Evolutionary conservation across 257 asterid genomes (phyloP).

Genomic region (Nicotiana noctiflora): DNA sequence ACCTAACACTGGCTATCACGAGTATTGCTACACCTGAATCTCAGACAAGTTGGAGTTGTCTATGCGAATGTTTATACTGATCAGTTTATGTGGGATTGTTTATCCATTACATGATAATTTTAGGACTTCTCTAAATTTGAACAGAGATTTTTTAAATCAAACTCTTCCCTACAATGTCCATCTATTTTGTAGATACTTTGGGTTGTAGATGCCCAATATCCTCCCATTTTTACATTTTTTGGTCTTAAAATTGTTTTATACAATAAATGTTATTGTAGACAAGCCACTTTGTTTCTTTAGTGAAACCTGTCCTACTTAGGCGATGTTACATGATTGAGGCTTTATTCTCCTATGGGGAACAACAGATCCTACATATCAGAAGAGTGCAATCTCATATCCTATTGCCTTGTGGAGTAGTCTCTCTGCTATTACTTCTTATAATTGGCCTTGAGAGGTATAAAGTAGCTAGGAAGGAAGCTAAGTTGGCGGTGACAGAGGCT

Average conservation of each 20-base stretch:
- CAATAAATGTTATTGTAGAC: background rate
- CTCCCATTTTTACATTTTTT: background rate
- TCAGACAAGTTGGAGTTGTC: no score
- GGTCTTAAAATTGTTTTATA: background rate
- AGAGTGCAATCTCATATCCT: background rate
- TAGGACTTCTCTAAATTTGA: background rate
- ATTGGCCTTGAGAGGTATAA: background rate
- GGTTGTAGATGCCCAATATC: background rate
- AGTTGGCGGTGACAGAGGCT: no score
- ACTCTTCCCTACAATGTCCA: background rate
- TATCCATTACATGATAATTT: background rate
- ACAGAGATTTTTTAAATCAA: background rate
- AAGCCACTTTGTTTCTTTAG: background rate
- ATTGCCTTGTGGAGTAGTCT: background rate
- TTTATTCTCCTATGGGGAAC: background rate
- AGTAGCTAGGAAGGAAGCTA: no score
- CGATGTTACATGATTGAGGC: background rate
- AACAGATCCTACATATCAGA: background rate
- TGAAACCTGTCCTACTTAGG: background rate
- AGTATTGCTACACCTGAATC: no score
- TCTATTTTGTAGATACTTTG: background rate
- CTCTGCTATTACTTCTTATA: background rate
- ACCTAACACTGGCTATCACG: background rate
- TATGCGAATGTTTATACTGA: background rate
- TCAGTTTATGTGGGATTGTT: background rate